Base-by-base conservation (phyloP, 2,329 filamentous ascomycete species). In the Paraphoma sp. region DNA sequence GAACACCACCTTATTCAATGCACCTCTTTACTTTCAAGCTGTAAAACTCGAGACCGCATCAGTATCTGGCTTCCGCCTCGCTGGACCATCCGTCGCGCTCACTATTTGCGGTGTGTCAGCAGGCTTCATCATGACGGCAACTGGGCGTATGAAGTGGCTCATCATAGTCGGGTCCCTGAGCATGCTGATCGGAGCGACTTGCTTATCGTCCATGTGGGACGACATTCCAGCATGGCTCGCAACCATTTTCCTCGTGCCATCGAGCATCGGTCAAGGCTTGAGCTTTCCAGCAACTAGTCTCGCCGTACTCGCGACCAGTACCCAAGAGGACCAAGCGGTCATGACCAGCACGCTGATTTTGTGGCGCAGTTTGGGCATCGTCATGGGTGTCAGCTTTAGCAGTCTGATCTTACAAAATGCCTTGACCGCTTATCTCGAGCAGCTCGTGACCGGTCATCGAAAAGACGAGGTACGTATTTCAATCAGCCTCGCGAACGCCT, bases 361-460 rank as follows among this genome's bases (percentile, higher is more conserved):
- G 16, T 92, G 89, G 86, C 84, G 90, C 52, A 87, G 85, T 55
- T 76, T 93, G 5, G 91, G 90, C 6, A 84, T 83, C 53, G 89
- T 93, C 1, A 82, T 93, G 68, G 91, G 90, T n/a, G 85, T 93
- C 44, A 87, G 90, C 0, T 79, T 84, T 50, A 90, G 87, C 63
- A 90, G 88, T 70, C 82, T 92, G 54, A 85, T 92, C 7, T 79
- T 93, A 59, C 90, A 94, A 77, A 92, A 92, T 67, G 82, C 85
- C 0, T 78, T 94, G 49, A 76, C 84, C 8, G 76, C 81, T 16
- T 88, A 87, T 62, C 80, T 94, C 5, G 75, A 84, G 4, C 60
- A 71, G 10, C 81, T 84, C 33, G 87, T 93, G 8, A 81, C 80
- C 0, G 88, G 86, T 0, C 78, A 80, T 0, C 79, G 86, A 23